These are phyloP conservation scores for Boeremia exigua DNA, from an alignment of 2,329 filamentous ascomycete genomes.

Conservation along the genomic window DNA sequence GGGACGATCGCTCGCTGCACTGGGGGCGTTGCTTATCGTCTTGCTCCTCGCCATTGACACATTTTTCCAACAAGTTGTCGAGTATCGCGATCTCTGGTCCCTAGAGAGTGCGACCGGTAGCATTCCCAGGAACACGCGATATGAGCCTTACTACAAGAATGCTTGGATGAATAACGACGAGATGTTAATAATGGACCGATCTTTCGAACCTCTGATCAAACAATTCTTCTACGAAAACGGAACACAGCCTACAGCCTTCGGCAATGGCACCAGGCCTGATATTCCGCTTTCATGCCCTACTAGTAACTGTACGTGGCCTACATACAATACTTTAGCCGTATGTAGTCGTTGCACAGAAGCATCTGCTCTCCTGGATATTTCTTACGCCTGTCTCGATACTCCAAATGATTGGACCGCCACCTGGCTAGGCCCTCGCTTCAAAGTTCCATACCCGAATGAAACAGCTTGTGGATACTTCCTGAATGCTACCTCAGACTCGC, in stretches of 20 bases:
- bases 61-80: constrained; percentile 40
- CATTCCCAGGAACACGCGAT: constrained; percentile 15
- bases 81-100: constrained; percentile 10
- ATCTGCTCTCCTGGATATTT: constrained; percentile 1
- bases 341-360: constrained; percentile 33
- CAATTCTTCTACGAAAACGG: constrained; percentile 22
- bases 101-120: background rate
- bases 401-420: constrained; percentile 27
- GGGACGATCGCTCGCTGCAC: background rate
- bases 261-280: constrained; percentile 31
- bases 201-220: background rate
- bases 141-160: background rate
- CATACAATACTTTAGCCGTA: constrained; percentile 31
- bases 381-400: constrained; percentile 13
- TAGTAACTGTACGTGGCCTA: constrained; percentile 38
- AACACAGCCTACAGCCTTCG: constrained; percentile 22
- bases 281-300: constrained; percentile 36
- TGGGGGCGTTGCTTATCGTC: background rate
- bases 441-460: constrained; percentile 18
- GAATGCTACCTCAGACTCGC: constrained; percentile 20
- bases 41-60: constrained; percentile 32
- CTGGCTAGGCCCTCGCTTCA: background rate
- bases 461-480: constrained; percentile 38
- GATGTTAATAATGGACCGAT: too few species aligned
- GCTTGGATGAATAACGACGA: too few species aligned